phyloP scores from a whole-genome alignment of 805 yeast species.

The Maudiozyma barnettii region DNA sequence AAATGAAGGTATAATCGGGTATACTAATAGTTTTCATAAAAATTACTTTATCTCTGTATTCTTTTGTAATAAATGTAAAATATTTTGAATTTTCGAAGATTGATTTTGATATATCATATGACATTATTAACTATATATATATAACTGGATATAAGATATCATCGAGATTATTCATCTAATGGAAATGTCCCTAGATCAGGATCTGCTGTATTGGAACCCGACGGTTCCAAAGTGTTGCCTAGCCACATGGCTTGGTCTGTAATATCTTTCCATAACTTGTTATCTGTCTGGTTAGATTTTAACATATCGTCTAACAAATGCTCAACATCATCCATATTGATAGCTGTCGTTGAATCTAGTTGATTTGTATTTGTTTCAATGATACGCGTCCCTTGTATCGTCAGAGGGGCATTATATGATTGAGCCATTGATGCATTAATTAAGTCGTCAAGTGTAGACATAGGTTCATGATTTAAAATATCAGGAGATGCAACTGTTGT shows the following conservation, averaged over 20 bases:
- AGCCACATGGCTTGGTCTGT: conserved; percentile 74
- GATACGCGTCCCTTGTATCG: conserved; percentile 11
- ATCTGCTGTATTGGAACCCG: conserved; percentile 20
- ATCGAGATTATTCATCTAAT: conserved; percentile 4
- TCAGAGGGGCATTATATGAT: conserved; percentile 12
- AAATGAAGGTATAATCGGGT: conserved; percentile 28
- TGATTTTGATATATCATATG: too few species aligned
- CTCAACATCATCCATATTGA: conserved; percentile 29
- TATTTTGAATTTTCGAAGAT: neutral
- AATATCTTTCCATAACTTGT: conserved; percentile 66
- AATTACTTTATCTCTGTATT: too few species aligned
- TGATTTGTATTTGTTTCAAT: conserved; percentile 23
- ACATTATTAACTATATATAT: too few species aligned
- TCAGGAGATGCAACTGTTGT: neutral
- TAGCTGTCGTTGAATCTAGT: conserved; percentile 24
- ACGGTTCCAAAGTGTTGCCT: conserved; percentile 32
- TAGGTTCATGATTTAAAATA: conserved; percentile 1
- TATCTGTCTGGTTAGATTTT: conserved; percentile 34
- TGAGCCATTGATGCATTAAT: conserved; percentile 15
- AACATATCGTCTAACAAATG: conserved; percentile 24
- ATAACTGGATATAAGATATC: too few species aligned
- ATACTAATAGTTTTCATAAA: neutral
- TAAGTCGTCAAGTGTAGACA: conserved; percentile 14
- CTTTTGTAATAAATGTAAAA: neutral
- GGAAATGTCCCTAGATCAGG: conserved; percentile 14